Evolutionary conservation across 2,329 filamentous ascomycete species (phyloP).

Genomic region (Aaosphaeria pasadenensis): DNA sequence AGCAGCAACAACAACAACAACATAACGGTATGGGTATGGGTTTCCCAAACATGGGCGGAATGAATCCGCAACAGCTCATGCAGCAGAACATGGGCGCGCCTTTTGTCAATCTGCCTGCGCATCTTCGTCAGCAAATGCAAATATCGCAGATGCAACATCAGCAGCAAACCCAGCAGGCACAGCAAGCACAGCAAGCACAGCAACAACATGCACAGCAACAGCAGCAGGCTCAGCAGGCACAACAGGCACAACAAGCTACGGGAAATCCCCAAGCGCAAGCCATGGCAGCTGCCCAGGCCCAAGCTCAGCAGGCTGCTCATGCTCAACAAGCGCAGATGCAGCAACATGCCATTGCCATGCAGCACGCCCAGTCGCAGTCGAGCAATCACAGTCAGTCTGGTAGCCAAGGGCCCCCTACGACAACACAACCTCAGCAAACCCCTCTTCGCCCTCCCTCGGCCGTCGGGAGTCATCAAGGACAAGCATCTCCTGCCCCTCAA

Average conservation of each 20-base stretch:
- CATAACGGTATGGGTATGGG: conserved; percentile 55
- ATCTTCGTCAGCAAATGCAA: conserved; percentile 47
- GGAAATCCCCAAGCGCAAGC: conserved; percentile 37
- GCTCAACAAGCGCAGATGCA: conserved; percentile 45
- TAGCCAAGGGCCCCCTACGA: conserved; percentile 35
- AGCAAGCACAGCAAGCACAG: conserved; percentile 49
- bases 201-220: conserved; percentile 41
- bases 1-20: conserved; percentile 54
- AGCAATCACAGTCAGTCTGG: conserved; percentile 48
- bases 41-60: conserved; percentile 43
- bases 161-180: conserved; percentile 38
- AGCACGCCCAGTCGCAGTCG: conserved; percentile 48
- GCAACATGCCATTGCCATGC: conserved; percentile 44
- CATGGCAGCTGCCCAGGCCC: conserved; percentile 49
- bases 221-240: conserved; percentile 27
- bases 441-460: conserved; percentile 38
- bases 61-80: conserved; percentile 40
- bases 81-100: neutral
- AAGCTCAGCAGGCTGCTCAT: conserved; percentile 41
- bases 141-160: conserved; percentile 46
- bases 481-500: conserved; percentile 37
- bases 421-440: conserved; percentile 34
- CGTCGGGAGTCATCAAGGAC: conserved; percentile 37
- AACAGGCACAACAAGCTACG: conserved; percentile 38
- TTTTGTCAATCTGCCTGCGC: conserved; percentile 22